phyloP scores from a whole-genome alignment of 2,329 filamentous ascomycete genomes.

The Aspergillus thermomutatus region DNA sequence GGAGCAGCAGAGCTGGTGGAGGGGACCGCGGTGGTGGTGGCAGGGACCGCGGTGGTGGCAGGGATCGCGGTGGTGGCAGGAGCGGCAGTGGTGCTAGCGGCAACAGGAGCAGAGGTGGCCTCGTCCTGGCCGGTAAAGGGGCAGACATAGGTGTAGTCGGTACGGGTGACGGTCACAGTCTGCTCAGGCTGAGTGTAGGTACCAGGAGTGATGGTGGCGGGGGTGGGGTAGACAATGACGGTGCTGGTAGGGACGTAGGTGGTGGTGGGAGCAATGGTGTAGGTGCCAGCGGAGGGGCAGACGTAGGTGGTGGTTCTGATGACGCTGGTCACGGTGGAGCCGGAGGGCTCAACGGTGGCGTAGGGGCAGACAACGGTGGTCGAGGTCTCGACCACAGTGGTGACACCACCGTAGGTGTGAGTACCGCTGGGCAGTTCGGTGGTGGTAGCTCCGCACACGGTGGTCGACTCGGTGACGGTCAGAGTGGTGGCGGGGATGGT shows the following conservation, averaged over 20 bases:
- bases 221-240: slow-evolving; percentile 61
- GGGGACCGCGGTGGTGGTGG: slow-evolving; percentile 20
- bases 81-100: slow-evolving; percentile 19
- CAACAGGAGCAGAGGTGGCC: slow-evolving; percentile 24
- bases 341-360: slow-evolving; percentile 60
- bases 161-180: slow-evolving; percentile 66
- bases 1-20: slow-evolving; percentile 26
- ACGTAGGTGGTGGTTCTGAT: slow-evolving; percentile 68
- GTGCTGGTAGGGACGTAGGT: slow-evolving; percentile 54
- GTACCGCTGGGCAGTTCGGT: slow-evolving; percentile 62
- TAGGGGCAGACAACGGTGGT: slow-evolving; percentile 70
- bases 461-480: slow-evolving; percentile 64
- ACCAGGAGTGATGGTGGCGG: slow-evolving; percentile 63
- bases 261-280: slow-evolving; percentile 69
- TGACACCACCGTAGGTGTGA: slow-evolving; percentile 69
- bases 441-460: slow-evolving; percentile 61
- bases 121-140: slow-evolving; percentile 55
- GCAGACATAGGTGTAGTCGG: slow-evolving; percentile 67
- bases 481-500: slow-evolving; percentile 72
- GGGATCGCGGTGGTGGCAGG: slow-evolving; percentile 21
- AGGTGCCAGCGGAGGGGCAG: slow-evolving; percentile 70
- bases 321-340: slow-evolving; percentile 60
- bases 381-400: slow-evolving; percentile 62
- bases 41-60: slow-evolving; percentile 19
- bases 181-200: slow-evolving; percentile 69